A percentile compares a stretch with the other conserved stretches of the same genome.
These are phyloP conservation scores for Aureobasidium sp. DNA, from an alignment of 2,329 filamentous ascomycete species.

Conservation along the genomic window DNA sequence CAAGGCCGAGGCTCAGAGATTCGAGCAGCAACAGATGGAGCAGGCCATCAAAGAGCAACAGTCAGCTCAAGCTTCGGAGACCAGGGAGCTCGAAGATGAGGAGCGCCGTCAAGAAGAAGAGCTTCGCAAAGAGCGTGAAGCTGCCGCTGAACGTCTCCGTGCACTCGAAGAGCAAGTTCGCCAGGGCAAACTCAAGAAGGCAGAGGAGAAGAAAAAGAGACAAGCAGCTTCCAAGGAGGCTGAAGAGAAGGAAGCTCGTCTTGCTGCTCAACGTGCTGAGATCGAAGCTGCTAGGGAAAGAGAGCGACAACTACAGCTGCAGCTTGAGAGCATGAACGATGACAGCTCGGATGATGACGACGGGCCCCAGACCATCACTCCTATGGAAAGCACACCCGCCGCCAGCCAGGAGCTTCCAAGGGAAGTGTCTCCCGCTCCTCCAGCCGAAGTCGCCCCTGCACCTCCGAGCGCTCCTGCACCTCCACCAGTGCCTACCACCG, in stretches of 20 bases:
- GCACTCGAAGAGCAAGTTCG: conserved; percentile 90
- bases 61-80: conserved; percentile 66
- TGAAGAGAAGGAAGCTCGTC: conserved; percentile 77
- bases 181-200: conserved; percentile 89
- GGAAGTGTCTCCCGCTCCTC: conserved; percentile 42
- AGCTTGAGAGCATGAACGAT: conserved; percentile 72
- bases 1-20: conserved; percentile 52
- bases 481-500: conserved; percentile 39
- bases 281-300: conserved; percentile 85
- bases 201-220: conserved; percentile 89
- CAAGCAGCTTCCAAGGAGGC: conserved; percentile 81
- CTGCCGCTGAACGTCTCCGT: conserved; percentile 72
- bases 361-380: conserved; percentile 61
- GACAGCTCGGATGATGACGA: conserved; percentile 81
- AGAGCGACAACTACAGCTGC: conserved; percentile 80
- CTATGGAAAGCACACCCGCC: conserved; percentile 52
- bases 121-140: conserved; percentile 69
- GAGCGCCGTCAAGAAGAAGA: conserved; percentile 72
- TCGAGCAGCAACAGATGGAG: conserved; percentile 49
- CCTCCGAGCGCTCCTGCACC: conserved; percentile 35
- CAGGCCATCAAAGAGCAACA: conserved; percentile 60
- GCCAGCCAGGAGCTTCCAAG: conserved; percentile 48
- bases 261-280: conserved; percentile 80
- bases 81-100: conserved; percentile 68
- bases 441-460: conserved; percentile 26